Evolutionary conservation across 306 rosid genomes (phyloP), one percentile per base, ranked within the genome.

Genomic region (Cucurbita moschata): DNA sequence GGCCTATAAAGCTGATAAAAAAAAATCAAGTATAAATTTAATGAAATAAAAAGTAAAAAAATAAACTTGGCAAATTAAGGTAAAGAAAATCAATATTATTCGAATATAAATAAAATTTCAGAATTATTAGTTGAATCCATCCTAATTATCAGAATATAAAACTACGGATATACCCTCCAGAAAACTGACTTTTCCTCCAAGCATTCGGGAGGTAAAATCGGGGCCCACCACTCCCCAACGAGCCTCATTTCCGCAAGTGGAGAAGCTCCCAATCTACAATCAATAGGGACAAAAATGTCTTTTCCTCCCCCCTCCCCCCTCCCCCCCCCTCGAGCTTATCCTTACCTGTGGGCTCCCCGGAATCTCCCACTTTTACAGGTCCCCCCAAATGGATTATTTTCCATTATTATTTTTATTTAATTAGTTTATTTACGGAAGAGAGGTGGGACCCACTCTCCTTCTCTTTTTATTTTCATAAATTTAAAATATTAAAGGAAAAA

Each of bases 271-370:
- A 49, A 69, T 46, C 23, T 9, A 49, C 59, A 49, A 69, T 0
- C 6, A 14, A 23, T 7, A 44, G 76, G 85, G 92, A 39, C 3
- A 79, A 0, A 67, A 52, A 63, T 6, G 94, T 82, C 87, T 78
- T 82, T 83, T 19, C 19, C 19, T 19, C 19, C 19, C 19, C 23
- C 23, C 23, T 1, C 23, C 23, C 23, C 23, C 23, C 23, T 6
- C 6, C 4, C 3, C 0, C 7, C 2, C 16, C 0, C 77, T 2
- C 35, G 39, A 82, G 75, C 89, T 89, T 92, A 92, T 85, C 96
- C 88, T 63, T 52, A 83, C 46, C 71, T 1, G 79, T 67, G 84
- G 81, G 82, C 75, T 6, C 77, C 74, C 39, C 14, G 30, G 84
- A 84, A 83, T 71, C 75, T 80, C 91, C 88, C 81, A 76, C 77